Evolutionary conservation across 345 rosid species (phyloP).

Genomic region (Citrus sinensis): DNA sequence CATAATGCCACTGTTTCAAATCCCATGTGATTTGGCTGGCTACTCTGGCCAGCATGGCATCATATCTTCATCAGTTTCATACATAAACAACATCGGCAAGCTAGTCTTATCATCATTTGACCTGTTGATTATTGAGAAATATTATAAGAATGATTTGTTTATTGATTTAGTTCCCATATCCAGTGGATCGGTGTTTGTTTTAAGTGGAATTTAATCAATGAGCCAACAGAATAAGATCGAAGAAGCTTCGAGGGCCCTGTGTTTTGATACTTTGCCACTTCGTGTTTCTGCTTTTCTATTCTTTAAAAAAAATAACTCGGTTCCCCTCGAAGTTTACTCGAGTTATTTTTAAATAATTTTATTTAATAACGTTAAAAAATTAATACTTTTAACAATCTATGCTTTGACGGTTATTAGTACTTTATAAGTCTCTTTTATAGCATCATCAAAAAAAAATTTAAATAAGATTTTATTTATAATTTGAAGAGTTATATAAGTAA

Average conservation of each 20-base stretch:
- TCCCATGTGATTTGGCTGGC: constrained; percentile 45
- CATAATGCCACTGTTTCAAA: constrained; percentile 2
- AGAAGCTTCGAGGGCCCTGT: background rate
- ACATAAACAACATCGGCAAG: background rate
- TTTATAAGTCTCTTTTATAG: no score
- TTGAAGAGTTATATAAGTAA: fast-evolving
- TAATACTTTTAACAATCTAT: no score
- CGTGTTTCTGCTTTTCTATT: background rate
- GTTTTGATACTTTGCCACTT: background rate
- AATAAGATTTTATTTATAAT: no score
- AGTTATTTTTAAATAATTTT: no score
- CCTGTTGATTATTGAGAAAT: background rate
- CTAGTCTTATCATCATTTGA: background rate
- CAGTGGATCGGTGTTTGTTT: constrained; percentile 9
- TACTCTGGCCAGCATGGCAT: constrained; percentile 22
- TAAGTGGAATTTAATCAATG: background rate
- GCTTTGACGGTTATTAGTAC: no score
- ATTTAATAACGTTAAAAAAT: no score
- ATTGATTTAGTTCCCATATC: constrained; percentile 9
- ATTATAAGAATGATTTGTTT: background rate
- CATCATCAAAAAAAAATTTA: fast-evolving
- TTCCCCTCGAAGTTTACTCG: fast-evolving
- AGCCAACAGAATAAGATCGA: background rate
- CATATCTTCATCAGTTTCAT: background rate
- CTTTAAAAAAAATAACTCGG: background rate